Evolutionary conservation across 2,329 filamentous ascomycete genomes (phyloP).

Genomic region (Graphiopsis chlorocephala): DNA sequence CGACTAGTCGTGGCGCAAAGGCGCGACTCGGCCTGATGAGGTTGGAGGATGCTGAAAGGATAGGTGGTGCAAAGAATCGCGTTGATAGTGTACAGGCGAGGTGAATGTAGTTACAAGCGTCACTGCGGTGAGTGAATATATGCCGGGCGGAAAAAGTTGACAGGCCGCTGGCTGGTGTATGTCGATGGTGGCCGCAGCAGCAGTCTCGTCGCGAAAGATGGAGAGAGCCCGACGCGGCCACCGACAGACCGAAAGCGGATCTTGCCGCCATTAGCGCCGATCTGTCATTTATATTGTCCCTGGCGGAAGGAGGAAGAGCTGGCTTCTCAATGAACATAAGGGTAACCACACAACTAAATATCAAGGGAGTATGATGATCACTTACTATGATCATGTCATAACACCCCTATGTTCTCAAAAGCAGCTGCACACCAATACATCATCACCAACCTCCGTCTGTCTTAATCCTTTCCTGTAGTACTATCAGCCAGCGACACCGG

Average conservation of each 20-base stretch:
- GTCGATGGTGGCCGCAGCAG: conserved; percentile 7
- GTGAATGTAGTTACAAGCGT: not conserved
- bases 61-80: not conserved
- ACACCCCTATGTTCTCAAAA: too few species aligned
- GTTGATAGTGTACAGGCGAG: not conserved
- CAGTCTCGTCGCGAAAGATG: conserved; percentile 8
- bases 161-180: conserved; percentile 19
- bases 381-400: too few species aligned
- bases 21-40: not conserved
- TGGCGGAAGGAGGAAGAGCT: not conserved
- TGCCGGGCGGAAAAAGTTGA: conserved; percentile 21
- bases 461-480: not conserved
- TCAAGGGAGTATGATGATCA: not conserved
- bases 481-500: not conserved
- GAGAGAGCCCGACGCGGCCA: not conserved
- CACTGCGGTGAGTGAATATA: not conserved
- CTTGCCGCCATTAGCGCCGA: not conserved
- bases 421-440: not conserved
- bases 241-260: not conserved
- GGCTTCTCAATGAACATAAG: not conserved
- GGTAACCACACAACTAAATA: not conserved
- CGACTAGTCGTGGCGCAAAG: not conserved
- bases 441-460: not conserved
- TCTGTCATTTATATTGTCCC: not conserved
- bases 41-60: not conserved